A percentile compares a stretch with the other conserved stretches of the same genome.
Evolutionary conservation across 73 alveolate genomes (phyloP).

Genomic region (Paramecium sexaurelia): DNA sequence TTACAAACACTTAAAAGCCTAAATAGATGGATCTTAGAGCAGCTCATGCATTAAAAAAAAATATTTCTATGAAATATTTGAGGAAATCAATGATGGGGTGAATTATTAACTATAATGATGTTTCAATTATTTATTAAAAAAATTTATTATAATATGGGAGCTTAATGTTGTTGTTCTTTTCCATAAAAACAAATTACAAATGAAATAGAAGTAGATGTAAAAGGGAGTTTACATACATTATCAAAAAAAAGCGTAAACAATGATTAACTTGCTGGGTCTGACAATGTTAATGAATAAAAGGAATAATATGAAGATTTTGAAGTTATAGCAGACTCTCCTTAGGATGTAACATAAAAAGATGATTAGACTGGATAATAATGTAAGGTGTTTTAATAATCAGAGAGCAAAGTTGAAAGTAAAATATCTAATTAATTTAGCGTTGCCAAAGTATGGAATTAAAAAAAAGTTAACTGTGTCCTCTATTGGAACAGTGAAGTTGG

Average conservation of each 20-base stretch:
- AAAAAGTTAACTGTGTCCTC: slow-evolving; percentile 4
- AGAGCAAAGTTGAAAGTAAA: not conserved
- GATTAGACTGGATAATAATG: not conserved
- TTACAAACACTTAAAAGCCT: not conserved
- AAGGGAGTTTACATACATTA: not conserved
- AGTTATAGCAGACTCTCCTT: not conserved
- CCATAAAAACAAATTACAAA: not conserved
- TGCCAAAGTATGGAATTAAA: slow-evolving; percentile 20
- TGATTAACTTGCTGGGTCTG: not conserved
- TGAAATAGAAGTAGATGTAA: not conserved
- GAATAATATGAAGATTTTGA: slow-evolving; percentile 8
- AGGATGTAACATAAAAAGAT: not conserved
- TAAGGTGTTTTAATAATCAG: not conserved
- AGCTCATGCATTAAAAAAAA: slow-evolving; percentile 11
- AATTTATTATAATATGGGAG: not conserved
- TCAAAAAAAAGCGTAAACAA: not conserved
- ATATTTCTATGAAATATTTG: not conserved
- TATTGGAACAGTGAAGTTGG: slow-evolving; percentile 34
- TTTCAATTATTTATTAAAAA: slow-evolving; percentile 11
- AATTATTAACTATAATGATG: not conserved
- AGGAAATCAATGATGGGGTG: slow-evolving; percentile 33
- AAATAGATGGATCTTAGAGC: slow-evolving; percentile 38
- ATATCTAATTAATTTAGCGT: not conserved
- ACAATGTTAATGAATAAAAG: not conserved
- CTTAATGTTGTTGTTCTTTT: not conserved